Evolutionary conservation across 73 alveolate species (phyloP).

Genomic region (Stentor roeselii): DNA sequence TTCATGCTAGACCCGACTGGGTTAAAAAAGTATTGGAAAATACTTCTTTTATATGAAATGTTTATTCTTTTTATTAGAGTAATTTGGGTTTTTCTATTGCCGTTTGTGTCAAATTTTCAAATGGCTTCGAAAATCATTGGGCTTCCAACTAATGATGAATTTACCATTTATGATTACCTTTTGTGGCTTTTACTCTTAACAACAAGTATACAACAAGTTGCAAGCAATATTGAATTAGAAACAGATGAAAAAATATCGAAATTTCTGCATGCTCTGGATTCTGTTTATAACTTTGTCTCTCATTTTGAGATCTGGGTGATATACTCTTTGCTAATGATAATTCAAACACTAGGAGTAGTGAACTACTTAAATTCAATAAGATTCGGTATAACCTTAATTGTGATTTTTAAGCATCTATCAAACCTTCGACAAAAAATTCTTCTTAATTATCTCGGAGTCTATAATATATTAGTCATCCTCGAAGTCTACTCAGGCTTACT

Average conservation of each 20-base stretch:
- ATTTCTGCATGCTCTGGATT: neutral
- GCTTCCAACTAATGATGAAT: neutral
- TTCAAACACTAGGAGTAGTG: neutral
- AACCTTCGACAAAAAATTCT: slow-evolving; percentile 28
- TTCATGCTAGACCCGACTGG: slow-evolving; percentile 3
- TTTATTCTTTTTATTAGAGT: neutral
- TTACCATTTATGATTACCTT: neutral
- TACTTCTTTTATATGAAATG: neutral
- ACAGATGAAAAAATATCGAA: no score
- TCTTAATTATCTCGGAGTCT: neutral
- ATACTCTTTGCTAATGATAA: neutral
- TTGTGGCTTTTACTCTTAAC: neutral
- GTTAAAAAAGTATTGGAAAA: neutral
- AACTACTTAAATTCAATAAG: neutral
- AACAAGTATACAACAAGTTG: neutral
- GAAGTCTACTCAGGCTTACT: neutral
- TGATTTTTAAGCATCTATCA: neutral
- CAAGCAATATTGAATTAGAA: neutral
- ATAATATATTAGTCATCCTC: neutral
- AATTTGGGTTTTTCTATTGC: neutral
- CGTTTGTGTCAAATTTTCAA: neutral
- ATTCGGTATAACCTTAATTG: neutral
- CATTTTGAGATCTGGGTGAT: slow-evolving; percentile 3
- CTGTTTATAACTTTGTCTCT: neutral
- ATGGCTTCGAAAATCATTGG: neutral